Conservation (phyloP, 768 basidiomycete genomes). For the Dictyophora rubrovolvata region DNA sequence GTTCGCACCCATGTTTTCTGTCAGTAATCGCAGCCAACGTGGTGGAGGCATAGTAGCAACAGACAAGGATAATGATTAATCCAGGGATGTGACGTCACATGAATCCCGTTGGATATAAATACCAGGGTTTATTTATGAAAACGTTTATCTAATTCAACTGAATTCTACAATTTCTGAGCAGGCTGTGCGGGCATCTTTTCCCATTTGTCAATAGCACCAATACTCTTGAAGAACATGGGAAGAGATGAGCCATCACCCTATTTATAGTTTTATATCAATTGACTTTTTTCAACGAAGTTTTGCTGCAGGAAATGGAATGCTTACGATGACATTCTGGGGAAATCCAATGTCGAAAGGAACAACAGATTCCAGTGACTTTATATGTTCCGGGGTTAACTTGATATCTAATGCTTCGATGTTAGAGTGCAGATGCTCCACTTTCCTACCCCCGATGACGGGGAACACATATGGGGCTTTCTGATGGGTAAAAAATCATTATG, state of each 20-base stretch:
- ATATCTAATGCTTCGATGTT: constrained; percentile 45
- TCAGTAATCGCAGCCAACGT: neutral
- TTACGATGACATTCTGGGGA: constrained; percentile 24
- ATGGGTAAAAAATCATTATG: constrained; percentile 38
- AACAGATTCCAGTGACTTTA: constrained; percentile 33
- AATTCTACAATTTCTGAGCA: neutral
- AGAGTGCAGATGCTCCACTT: constrained; percentile 38
- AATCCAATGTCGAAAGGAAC: constrained; percentile 40
- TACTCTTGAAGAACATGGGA: neutral
- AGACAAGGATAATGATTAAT: neutral
- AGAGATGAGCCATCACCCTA: neutral
- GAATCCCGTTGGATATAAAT: too few species aligned
- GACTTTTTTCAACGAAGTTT: neutral
- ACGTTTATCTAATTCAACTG: too few species aligned
- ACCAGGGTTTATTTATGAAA: too few species aligned
- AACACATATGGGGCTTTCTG: constrained; percentile 45
- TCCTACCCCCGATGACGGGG: constrained; percentile 42
- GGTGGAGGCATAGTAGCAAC: neutral
- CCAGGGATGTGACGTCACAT: neutral
- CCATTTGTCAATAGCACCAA: neutral
- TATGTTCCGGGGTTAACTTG: constrained; percentile 33
- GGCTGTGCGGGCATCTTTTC: neutral
- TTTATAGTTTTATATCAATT: neutral
- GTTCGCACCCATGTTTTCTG: neutral
- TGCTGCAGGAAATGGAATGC: constrained; percentile 11